Base-by-base conservation (phyloP, 306 rosid genomes). In the Lathyrus sativus region DNA sequence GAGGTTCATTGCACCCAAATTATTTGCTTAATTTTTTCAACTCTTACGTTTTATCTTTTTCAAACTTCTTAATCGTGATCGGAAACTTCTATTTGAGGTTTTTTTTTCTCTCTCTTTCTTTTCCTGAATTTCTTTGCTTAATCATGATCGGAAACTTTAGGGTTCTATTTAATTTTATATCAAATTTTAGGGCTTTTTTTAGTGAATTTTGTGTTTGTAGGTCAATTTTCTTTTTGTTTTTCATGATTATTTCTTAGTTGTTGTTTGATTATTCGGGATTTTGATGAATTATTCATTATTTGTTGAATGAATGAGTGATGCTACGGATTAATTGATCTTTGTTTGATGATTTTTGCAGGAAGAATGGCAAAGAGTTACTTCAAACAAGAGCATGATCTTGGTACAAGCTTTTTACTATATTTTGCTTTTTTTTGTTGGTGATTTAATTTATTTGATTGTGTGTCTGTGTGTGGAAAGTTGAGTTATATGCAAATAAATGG, bases 371-470 rank as follows among this genome's bases (percentile, higher is more conserved):
- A 74, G 89, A 89, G 98, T 74, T 91, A 87, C 83, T 91, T 91
- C 92, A 91, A 91, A 85, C 96, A 89, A 82, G 98, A 91, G 76
- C 95, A 91, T 74, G 98, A 91, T 84, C 86, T 91, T 76, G 98
- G 98, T 91, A 79, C 35, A 13, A 48, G 24, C 13, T 33, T 33
- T 6, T 33, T 33, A 26, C 29, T 26, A 7, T 8, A 4, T 33
- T 43, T 4, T 59, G 4, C 3, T 57, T 9, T 57, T 7, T 26
- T 11, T 11, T 10, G 42, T 17, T 48, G 17, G 11, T 67, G 62
- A 38, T 14, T 64, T 70, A 2, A 11, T 61, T 67, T 37, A 13
- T 57, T 79, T 46, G 68, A 43, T 76, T 74, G 15, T 72, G 33
- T 66, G 29, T 24, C 0, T 22, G 28, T 72, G 13, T 35, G 61